Percentiles rank a stretch among this genome's conserved stretches.
Conservation (phyloP, 1,284 basidiomycete species). For the Malassezia brasiliensis region DNA sequence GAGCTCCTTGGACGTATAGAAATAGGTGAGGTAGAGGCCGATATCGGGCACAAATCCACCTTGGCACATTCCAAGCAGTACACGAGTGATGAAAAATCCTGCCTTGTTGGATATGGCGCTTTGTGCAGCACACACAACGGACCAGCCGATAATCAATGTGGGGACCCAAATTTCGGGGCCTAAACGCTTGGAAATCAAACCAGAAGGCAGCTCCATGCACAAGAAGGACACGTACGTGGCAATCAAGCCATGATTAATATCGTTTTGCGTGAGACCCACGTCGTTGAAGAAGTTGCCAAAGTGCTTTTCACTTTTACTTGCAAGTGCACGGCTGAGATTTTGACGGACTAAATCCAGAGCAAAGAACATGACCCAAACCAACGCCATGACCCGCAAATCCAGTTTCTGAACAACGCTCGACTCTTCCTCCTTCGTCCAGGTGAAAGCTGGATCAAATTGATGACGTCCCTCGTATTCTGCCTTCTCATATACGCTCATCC, state of each 20-base stretch:
- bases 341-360: slow-evolving; percentile 20
- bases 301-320: slow-evolving; percentile 20
- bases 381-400: background rate
- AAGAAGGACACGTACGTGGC: slow-evolving; percentile 26
- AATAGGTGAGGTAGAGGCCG: slow-evolving; percentile 49
- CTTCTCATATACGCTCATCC: slow-evolving; percentile 20
- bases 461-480: slow-evolving; percentile 13
- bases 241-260: slow-evolving; percentile 33
- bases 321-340: slow-evolving; percentile 18
- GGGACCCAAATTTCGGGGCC: slow-evolving; percentile 34
- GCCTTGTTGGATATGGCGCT: slow-evolving; percentile 14
- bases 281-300: slow-evolving; percentile 13
- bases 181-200: slow-evolving; percentile 31
- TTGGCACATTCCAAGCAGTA: slow-evolving; percentile 49
- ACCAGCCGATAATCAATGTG: slow-evolving; percentile 25
- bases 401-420: slow-evolving; percentile 6
- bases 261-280: slow-evolving; percentile 26
- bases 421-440: slow-evolving; percentile 15
- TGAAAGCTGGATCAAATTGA: slow-evolving; percentile 8
- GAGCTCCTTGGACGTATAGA: slow-evolving; percentile 49
- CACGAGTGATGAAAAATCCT: slow-evolving; percentile 25
- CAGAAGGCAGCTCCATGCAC: slow-evolving; percentile 28
- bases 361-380: slow-evolving; percentile 19
- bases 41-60: slow-evolving; percentile 54
- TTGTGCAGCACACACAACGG: slow-evolving; percentile 19